Evolutionary conservation across 1,139 yeast species (phyloP).

Genomic region (Diutina pseudorugosa): DNA sequence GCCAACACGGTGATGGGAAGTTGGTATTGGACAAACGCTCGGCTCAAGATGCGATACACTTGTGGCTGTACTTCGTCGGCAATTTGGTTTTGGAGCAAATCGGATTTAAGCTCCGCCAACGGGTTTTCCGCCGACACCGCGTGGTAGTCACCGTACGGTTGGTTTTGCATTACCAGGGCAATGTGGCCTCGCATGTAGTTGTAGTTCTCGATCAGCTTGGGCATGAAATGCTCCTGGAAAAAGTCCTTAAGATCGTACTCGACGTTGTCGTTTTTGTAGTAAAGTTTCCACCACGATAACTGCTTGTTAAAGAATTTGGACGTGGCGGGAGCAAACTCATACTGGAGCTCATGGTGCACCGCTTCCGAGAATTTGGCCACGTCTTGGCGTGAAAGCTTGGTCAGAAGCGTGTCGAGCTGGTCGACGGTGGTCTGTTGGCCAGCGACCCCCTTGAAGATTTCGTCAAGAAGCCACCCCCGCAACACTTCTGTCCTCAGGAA

Average conservation of each 20-base stretch:
- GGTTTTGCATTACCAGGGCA: conserved; percentile 17
- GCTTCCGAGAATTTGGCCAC: conserved; percentile 18
- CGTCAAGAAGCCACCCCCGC: conserved; percentile 15
- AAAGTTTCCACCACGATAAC: conserved; percentile 34
- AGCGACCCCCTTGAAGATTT: conserved; percentile 11
- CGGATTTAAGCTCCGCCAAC: conserved; percentile 18
- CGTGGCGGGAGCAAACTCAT: conserved; percentile 21
- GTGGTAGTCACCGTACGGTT: conserved; percentile 12
- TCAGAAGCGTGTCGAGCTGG: not conserved
- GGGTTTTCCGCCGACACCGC: conserved; percentile 17
- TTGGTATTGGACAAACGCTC: conserved; percentile 26
- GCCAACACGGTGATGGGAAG: conserved; percentile 26
- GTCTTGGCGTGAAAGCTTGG: not conserved
- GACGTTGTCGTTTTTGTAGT: conserved; percentile 32
- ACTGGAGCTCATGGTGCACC: conserved; percentile 29
- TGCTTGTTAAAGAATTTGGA: conserved; percentile 18
- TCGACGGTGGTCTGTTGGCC: conserved; percentile 3
- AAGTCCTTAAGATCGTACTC: conserved; percentile 33
- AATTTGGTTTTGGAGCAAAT: conserved; percentile 17
- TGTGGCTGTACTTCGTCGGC: conserved; percentile 26
- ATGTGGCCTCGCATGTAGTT: conserved; percentile 28
- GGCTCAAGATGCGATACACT: conserved; percentile 19
- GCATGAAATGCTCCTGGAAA: conserved; percentile 25
- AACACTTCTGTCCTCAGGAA: conserved; percentile 15
- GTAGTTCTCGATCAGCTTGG: conserved; percentile 26